Conservation (phyloP, 2,329 filamentous ascomycete genomes). For the Colletotrichum sp. region DNA sequence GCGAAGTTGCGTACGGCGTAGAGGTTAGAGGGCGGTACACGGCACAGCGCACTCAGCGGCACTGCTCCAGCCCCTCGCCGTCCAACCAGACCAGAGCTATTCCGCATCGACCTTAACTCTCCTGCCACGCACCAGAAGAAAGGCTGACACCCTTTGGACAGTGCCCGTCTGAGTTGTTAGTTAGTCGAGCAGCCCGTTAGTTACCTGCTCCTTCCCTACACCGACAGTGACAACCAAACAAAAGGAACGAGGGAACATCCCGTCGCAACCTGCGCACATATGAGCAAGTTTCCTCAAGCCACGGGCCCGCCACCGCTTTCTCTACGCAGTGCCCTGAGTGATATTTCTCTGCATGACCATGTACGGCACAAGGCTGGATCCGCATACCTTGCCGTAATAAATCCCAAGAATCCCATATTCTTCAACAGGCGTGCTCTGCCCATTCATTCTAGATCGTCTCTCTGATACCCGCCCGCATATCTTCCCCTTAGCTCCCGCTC, state of each 20-base stretch:
- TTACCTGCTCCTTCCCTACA: slow-evolving; percentile 4
- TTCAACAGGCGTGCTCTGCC: background rate
- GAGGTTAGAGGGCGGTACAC: background rate
- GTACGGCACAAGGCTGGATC: background rate
- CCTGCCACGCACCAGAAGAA: background rate
- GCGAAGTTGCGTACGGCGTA: background rate
- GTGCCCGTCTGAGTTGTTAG: background rate
- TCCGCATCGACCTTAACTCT: background rate
- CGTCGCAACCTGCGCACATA: slow-evolving; percentile 39
- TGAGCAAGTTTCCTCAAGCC: slow-evolving; percentile 41
- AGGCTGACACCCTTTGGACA: background rate
- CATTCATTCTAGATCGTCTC: background rate
- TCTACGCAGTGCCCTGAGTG: background rate
- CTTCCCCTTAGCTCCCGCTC: background rate
- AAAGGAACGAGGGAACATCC: slow-evolving; percentile 13
- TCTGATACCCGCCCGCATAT: background rate
- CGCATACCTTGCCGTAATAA: background rate
- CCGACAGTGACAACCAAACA: background rate
- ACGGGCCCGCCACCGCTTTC: slow-evolving; percentile 13
- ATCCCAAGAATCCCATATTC: background rate
- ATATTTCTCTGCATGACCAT: background rate
- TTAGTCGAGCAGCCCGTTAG: background rate
- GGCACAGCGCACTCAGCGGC: background rate
- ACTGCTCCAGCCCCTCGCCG: background rate
- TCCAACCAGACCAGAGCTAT: background rate